These are phyloP conservation scores for Pichia scutulata DNA, from an alignment of 805 yeast genomes.

Conservation along the genomic window DNA sequence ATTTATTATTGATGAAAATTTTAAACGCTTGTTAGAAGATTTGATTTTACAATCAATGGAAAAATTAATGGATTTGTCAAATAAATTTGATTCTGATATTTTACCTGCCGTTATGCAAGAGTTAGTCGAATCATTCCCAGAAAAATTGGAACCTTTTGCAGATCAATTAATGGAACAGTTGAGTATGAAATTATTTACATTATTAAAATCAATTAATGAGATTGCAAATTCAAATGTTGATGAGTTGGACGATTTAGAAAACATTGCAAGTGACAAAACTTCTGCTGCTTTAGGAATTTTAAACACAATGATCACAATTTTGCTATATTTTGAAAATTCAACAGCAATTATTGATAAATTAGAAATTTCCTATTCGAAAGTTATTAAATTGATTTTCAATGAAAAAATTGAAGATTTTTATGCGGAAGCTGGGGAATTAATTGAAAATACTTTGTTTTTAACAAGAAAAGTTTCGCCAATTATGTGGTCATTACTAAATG, in stretches of 20 bases:
- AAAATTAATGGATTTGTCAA: slow-evolving; percentile 61
- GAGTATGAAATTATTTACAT: slow-evolving; percentile 66
- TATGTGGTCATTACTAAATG: slow-evolving; percentile 67
- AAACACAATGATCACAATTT: slow-evolving; percentile 81
- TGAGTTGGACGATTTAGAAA: slow-evolving; percentile 46
- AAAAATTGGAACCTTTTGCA: slow-evolving; percentile 89
- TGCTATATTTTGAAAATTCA: slow-evolving; percentile 80
- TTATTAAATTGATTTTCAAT: slow-evolving; percentile 56
- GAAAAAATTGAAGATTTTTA: slow-evolving; percentile 70
- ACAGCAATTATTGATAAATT: slow-evolving; percentile 56
- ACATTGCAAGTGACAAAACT: slow-evolving; percentile 55
- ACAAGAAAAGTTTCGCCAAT: slow-evolving; percentile 53
- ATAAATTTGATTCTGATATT: slow-evolving; percentile 79
- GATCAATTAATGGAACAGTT: slow-evolving; percentile 50
- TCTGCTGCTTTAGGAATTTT: slow-evolving; percentile 82
- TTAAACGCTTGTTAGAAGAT: slow-evolving; percentile 58
- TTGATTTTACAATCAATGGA: slow-evolving; percentile 80
- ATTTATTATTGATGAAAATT: slow-evolving; percentile 54
- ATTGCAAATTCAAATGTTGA: slow-evolving; percentile 31
- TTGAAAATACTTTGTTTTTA: slow-evolving; percentile 65
- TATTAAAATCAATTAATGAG: slow-evolving; percentile 66
- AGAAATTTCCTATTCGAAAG: slow-evolving; percentile 71
- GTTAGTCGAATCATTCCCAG: slow-evolving; percentile 81
- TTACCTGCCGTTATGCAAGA: slow-evolving; percentile 91
- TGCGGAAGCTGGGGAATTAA: slow-evolving; percentile 74